Evolutionary conservation across 345 rosid genomes (phyloP).

Genomic region (Eucalyptus polybractea): DNA sequence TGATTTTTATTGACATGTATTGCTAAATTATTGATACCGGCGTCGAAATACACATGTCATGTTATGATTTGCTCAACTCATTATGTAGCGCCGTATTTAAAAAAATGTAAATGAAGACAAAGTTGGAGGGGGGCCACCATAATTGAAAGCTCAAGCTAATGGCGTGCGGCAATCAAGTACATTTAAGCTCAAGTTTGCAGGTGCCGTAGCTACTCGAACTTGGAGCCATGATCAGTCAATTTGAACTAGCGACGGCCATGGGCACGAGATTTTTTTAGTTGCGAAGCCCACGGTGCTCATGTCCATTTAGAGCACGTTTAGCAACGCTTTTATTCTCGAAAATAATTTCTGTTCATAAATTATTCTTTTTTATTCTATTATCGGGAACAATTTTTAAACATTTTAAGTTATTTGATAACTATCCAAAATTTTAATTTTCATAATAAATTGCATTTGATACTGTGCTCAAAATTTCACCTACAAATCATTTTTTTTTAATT

Average conservation of each 20-base stretch:
- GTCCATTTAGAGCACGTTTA: fast-evolving
- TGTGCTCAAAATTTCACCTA: fast-evolving
- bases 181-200: background rate
- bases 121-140: background rate
- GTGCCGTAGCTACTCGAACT: background rate
- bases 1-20: background rate
- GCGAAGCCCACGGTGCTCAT: background rate
- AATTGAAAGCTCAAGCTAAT: background rate
- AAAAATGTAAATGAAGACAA: background rate
- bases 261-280: background rate
- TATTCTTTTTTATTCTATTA: fast-evolving
- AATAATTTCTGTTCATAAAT: fast-evolving
- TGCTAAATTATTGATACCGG: no score
- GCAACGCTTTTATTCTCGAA: fast-evolving
- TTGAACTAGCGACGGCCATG: background rate
- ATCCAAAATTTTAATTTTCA: fast-evolving
- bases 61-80: background rate
- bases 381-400: fast-evolving
- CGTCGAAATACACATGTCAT: background rate
- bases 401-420: fast-evolving
- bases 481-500: no score
- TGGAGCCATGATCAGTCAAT: background rate
- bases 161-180: background rate
- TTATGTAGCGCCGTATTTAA: background rate
- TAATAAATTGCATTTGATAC: fast-evolving